Conservation (phyloP, 2,329 filamentous ascomycete species). For the Ceratocystis cacaofunesta region DNA sequence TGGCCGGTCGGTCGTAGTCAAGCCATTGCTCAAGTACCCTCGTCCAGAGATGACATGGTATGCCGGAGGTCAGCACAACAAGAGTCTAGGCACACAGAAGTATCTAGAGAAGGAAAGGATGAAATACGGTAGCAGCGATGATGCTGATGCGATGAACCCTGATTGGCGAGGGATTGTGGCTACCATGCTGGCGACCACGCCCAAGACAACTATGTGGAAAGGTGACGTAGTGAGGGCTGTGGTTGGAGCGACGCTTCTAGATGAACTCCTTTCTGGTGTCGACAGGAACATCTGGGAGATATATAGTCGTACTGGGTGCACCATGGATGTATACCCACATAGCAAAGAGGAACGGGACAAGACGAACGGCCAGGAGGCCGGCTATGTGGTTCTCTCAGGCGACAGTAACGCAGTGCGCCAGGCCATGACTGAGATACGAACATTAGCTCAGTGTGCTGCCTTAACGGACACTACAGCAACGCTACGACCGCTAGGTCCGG, state of each 20-base stretch:
- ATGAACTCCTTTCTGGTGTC: constrained; percentile 17
- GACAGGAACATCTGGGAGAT: constrained; percentile 23
- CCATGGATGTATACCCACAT: constrained; percentile 18
- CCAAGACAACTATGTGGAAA: constrained; percentile 21
- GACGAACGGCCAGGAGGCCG: constrained; percentile 2
- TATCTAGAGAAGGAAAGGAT: neutral
- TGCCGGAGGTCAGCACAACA: neutral
- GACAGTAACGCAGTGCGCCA: constrained; percentile 25
- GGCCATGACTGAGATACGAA: constrained; percentile 17
- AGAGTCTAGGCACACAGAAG: constrained; percentile 4
- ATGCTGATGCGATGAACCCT: constrained; percentile 9
- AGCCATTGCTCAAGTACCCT: constrained; percentile 4
- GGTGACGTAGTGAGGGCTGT: constrained; percentile 27
- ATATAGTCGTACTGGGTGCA: constrained; percentile 20
- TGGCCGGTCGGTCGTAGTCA: constrained; percentile 7
- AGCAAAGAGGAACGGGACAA: neutral
- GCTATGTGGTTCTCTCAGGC: constrained; percentile 23
- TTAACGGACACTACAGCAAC: constrained; percentile 23
- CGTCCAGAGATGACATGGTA: neutral
- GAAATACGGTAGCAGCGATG: neutral
- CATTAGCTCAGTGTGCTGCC: constrained; percentile 21
- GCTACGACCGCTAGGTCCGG: neutral
- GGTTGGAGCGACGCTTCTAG: constrained; percentile 25
- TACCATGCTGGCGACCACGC: constrained; percentile 27
- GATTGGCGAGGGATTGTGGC: constrained; percentile 30